A percentile compares a stretch with the other conserved stretches of the same genome.
Evolutionary conservation across 2,329 filamentous ascomycete species (phyloP).

Genomic region (Tolypocladium capitatum): DNA sequence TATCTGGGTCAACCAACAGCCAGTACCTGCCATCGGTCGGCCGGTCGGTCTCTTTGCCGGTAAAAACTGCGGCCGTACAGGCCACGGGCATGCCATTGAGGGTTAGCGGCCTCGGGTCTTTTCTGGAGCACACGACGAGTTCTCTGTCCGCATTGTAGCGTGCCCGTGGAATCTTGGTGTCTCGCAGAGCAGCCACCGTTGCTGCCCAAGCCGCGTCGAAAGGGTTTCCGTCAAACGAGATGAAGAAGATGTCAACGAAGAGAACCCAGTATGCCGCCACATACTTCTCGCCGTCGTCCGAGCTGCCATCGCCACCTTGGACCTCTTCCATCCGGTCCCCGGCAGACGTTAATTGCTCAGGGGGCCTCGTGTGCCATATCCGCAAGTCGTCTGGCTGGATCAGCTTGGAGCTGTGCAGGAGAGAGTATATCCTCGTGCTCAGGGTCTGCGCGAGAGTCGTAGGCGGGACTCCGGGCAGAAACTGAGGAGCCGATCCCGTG

Average conservation of each 20-base stretch:
- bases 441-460: slow-evolving; percentile 71
- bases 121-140: slow-evolving; percentile 58
- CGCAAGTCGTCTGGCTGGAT: slow-evolving; percentile 55
- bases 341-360: slow-evolving; percentile 33
- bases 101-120: slow-evolving; percentile 40
- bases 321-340: slow-evolving; percentile 27
- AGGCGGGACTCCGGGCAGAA: slow-evolving; percentile 73
- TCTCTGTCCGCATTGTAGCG: slow-evolving; percentile 77
- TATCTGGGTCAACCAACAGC: slow-evolving; percentile 80
- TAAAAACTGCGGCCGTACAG: slow-evolving; percentile 68
- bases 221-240: slow-evolving; percentile 82
- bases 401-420: slow-evolving; percentile 59
- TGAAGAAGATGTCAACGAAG: slow-evolving; percentile 89
- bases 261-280: slow-evolving; percentile 88
- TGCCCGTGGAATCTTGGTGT: slow-evolving; percentile 66
- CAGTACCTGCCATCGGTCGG: slow-evolving; percentile 42
- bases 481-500: slow-evolving; percentile 77
- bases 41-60: slow-evolving; percentile 41
- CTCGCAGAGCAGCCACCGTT: slow-evolving; percentile 63
- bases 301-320: slow-evolving; percentile 14
- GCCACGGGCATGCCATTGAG: slow-evolving; percentile 60
- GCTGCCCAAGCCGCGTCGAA: slow-evolving; percentile 87
- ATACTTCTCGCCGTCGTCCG: slow-evolving; percentile 21
- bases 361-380: slow-evolving; percentile 51
- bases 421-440: slow-evolving; percentile 63